Evolutionary conservation across 2,329 filamentous ascomycete species (phyloP).

Genomic region (Colletotrichum phormii): DNA sequence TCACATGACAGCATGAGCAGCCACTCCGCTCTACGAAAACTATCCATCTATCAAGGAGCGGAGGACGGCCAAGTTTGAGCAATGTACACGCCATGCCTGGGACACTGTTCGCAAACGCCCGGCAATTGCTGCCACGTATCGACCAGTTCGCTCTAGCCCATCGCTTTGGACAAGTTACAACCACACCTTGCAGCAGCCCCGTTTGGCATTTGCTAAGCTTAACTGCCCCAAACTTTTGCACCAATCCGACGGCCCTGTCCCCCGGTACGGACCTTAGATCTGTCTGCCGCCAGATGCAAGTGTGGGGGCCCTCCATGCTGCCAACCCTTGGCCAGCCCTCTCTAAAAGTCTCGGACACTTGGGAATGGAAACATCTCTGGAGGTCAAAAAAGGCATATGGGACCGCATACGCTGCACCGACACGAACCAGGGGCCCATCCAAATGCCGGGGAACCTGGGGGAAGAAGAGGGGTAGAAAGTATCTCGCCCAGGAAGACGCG

Average conservation of each 20-base stretch:
- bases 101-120: not conserved
- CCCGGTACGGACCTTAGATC: conserved; percentile 32
- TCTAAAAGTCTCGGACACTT: not conserved
- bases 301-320: conserved; percentile 30
- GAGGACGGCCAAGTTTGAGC: not conserved
- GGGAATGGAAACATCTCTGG: conserved; percentile 13
- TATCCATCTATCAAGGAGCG: not conserved
- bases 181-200: conserved; percentile 20
- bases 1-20: not conserved
- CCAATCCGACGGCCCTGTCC: conserved; percentile 30
- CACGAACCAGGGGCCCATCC: conserved; percentile 18
- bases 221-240: conserved; percentile 26
- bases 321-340: conserved; percentile 20
- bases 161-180: not conserved
- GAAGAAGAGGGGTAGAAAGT: conserved; percentile 20
- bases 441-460: conserved; percentile 19
- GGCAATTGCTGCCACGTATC: conserved; percentile 27
- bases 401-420: not conserved
- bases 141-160: not conserved
- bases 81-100: not conserved
- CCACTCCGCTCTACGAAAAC: not conserved
- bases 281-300: conserved; percentile 36
- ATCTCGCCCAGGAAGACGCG: conserved; percentile 17
- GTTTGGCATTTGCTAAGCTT: conserved; percentile 36
- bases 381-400: not conserved